phyloP scores from a whole-genome alignment of 1,284 basidiomycete genomes.

The Tilletia walkeri region DNA sequence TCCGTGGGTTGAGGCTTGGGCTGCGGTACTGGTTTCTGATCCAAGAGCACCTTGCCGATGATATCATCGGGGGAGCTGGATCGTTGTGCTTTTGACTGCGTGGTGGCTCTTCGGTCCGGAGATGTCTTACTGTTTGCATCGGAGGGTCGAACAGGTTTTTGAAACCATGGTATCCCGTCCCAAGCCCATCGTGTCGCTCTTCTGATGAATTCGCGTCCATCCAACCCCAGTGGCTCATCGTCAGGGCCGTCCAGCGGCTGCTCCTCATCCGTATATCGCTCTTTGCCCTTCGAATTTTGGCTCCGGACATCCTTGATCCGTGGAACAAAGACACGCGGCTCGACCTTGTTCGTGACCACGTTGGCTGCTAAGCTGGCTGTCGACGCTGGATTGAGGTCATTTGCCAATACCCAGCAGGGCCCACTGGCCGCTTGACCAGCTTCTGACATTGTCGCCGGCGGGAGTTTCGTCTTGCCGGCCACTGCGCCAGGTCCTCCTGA shows the following conservation, averaged over 20 bases:
- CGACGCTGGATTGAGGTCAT: slow-evolving; percentile 90
- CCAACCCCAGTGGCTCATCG: slow-evolving; percentile 3
- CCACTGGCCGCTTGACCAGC: background rate
- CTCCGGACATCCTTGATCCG: slow-evolving; percentile 19
- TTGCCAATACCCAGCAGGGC: slow-evolving; percentile 68
- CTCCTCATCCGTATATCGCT: slow-evolving; percentile 4
- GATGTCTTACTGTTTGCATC: background rate
- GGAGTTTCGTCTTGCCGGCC: background rate
- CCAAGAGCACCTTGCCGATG: background rate
- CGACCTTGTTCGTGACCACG: slow-evolving; percentile 36
- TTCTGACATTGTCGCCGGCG: no score
- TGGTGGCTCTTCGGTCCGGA: background rate
- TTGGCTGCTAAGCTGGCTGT: slow-evolving; percentile 67
- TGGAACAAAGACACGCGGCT: slow-evolving; percentile 25
- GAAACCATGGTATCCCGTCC: background rate
- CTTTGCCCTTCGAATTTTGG: slow-evolving; percentile 27
- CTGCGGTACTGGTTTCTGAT: background rate
- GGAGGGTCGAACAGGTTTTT: slow-evolving; percentile 14
- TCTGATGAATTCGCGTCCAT: slow-evolving; percentile 15
- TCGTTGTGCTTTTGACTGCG: background rate
- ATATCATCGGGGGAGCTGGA: background rate
- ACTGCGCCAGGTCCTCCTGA: slow-evolving; percentile 1
- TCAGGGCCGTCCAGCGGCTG: background rate
- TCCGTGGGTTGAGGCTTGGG: background rate
- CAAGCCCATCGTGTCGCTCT: slow-evolving; percentile 10